Evolutionary conservation across 1,139 yeast genomes (phyloP), one percentile per base, ranked within the genome.

Genomic region (Scheffersomyces parashehatae): DNA sequence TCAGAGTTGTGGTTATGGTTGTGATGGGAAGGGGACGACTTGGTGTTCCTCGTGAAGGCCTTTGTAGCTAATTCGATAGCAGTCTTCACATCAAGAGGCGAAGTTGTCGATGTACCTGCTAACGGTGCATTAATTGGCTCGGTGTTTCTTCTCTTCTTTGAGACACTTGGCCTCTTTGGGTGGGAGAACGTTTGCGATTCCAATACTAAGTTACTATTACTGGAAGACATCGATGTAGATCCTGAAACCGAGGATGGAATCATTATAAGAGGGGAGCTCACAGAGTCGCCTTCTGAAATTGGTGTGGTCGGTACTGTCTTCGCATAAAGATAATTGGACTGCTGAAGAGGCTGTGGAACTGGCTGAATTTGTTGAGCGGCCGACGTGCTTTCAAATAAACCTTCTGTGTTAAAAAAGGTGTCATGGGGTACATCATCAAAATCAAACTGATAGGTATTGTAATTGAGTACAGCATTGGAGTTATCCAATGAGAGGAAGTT

Each of bases 61-160:
- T 39, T 42, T 10, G 51, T 42, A 5, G 55, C 55, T 35, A 51
- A 40, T 16, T 41, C 42, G 30, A 51, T 47, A n/a, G 55, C 55
- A 3, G 53, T 49, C 11, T 39, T 38, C 10, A 51, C 44, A 31
- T 50, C 54, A 41, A 51, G 16, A 28, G 14, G 43, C 24, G 35
- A 31, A 13, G 10, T 31, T 4, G n/a, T 14, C 24, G 24, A 10
- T 11, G 24, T 14, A 31, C 14, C n/a, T 15, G 20, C 35, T 31
- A 15, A 5, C 5, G 24, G 14, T 14, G 35, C 20, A 14, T 11
- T 20, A 11, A 31, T 14, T 10, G 35, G 35, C 35, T 31, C 35
- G 7, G 35, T 31, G 35, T 31, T 31, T 14, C 35, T 31, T 31
- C 35, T 31, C n/a, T 20, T 13, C 20, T 14, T 31, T 11, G 20